phyloP scores from a whole-genome alignment of 73 alveolate species.

The Stentor coeruleus region DNA sequence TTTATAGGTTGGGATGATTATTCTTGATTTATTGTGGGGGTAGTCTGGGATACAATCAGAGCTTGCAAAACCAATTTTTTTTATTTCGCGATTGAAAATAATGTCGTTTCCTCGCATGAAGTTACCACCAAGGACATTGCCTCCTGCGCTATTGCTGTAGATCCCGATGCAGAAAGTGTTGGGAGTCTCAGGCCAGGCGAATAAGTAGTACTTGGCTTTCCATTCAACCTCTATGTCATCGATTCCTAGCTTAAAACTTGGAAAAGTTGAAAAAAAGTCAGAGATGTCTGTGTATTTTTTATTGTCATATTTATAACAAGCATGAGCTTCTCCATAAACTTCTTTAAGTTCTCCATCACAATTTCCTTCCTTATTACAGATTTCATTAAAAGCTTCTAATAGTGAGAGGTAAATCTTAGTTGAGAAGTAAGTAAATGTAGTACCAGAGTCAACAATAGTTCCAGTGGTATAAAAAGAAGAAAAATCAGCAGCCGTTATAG shows the following conservation, averaged over 20 bases:
- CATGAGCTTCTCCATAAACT: conserved; percentile 34
- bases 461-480: conserved; percentile 17
- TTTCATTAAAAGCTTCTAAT: conserved; percentile 26
- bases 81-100: conserved; percentile 54
- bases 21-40: background rate
- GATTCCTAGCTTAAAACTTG: conserved; percentile 44
- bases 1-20: background rate
- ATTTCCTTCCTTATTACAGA: conserved; percentile 27
- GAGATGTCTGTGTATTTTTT: conserved; percentile 31
- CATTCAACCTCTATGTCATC: conserved; percentile 38
- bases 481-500: conserved; percentile 26
- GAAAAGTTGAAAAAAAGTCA: conserved; percentile 58
- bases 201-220: conserved; percentile 53
- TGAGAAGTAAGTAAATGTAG: conserved; percentile 55
- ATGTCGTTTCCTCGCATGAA: conserved; percentile 70
- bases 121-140: conserved; percentile 63
- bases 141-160: conserved; percentile 30
- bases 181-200: conserved; percentile 30
- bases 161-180: conserved; percentile 59
- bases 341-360: conserved; percentile 35
- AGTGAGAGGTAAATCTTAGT: conserved; percentile 34
- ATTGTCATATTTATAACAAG: conserved; percentile 43
- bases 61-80: conserved; percentile 51
- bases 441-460: conserved; percentile 67
- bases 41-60: conserved; percentile 39